Base-by-base conservation (phyloP, 306 rosid species). In the Luffa acutangula region DNA sequence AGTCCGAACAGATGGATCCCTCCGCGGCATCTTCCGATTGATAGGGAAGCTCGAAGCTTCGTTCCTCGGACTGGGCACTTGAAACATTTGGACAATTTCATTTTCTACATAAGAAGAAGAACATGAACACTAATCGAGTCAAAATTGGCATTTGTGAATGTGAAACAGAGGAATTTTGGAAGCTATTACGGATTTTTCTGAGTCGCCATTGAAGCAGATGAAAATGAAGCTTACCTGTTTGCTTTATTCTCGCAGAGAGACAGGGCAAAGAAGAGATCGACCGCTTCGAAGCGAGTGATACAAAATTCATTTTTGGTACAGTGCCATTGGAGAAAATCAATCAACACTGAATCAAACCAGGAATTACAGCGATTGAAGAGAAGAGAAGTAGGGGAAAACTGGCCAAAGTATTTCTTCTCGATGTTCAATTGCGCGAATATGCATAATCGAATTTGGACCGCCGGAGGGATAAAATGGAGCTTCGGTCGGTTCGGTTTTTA, bases 41-140 rank as follows among this genome's bases (percentile, higher is more conserved):
- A 78, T 13, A 8, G 85, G 87, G 49, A 67, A 49, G 76, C 67
- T 57, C 34, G 45, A 84, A 79, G 20, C 75, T 73, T 80, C 89
- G 60, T 85, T 87, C 17, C 45, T 75, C 3, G 84, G 57, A 85
- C 63, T 54, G 67, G 90, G 92, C 78, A 91, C 80, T 43, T 84
- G 82, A 80, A 94, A 94, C 97, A 94, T 89, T 77, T 85, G 78
- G 58, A 91, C 96, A 58, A 91, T 91, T 84, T 91, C 97, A 83
- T 87, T 89, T 82, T 94, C 97, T 94, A 91, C 71, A 84, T 46
- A 14, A 13, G 83, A 87, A 83, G 46, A 88, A 85, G 33, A 77
- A 33, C 13, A 46, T 57, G 56, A 48, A n/a, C 15, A 34, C n/a
- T 12, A 57, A 67, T 20, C 51, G 8, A 52, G 21, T 54, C 8